Evolutionary conservation across 2,329 filamentous ascomycete genomes (phyloP).

Genomic region (Orbilia ellipsospora): DNA sequence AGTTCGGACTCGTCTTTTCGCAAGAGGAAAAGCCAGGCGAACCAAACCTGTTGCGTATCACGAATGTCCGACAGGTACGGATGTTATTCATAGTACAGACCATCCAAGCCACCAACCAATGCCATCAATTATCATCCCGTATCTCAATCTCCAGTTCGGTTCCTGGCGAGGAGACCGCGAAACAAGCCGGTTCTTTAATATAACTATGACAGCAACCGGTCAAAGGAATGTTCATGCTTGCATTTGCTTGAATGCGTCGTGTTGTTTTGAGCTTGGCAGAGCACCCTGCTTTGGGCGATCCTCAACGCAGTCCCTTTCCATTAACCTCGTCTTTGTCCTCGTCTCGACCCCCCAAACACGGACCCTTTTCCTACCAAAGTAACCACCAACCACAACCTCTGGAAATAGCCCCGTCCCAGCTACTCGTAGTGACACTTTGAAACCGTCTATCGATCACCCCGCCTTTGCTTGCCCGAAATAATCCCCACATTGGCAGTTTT

Average conservation of each 20-base stretch:
- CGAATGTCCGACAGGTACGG: too few relatives aligned
- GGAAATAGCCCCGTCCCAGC: background rate
- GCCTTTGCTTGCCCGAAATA: conserved; percentile 18
- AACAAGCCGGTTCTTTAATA: too few relatives aligned
- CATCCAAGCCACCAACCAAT: too few relatives aligned
- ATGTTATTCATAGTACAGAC: background rate
- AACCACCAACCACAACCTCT: conserved; percentile 5
- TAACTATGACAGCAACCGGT: too few relatives aligned
- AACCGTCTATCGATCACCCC: conserved; percentile 40
- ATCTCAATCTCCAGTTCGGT: too few relatives aligned
- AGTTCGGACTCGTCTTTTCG: background rate
- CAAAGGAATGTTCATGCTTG: too few relatives aligned
- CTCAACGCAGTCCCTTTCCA: background rate
- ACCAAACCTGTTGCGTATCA: too few relatives aligned
- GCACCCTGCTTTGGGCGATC: background rate
- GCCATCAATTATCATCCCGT: too few relatives aligned
- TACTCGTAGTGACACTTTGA: conserved; percentile 8
- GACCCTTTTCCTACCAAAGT: background rate
- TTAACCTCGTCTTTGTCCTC: too few relatives aligned
- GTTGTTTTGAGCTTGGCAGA: conserved; percentile 22
- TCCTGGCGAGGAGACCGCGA: too few relatives aligned
- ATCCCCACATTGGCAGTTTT: conserved; percentile 11
- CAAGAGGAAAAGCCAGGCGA: background rate
- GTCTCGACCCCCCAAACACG: background rate
- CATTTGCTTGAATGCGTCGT: background rate